Evolutionary conservation across 75 land plant species (phyloP).

Genomic region (Pinus taeda): DNA sequence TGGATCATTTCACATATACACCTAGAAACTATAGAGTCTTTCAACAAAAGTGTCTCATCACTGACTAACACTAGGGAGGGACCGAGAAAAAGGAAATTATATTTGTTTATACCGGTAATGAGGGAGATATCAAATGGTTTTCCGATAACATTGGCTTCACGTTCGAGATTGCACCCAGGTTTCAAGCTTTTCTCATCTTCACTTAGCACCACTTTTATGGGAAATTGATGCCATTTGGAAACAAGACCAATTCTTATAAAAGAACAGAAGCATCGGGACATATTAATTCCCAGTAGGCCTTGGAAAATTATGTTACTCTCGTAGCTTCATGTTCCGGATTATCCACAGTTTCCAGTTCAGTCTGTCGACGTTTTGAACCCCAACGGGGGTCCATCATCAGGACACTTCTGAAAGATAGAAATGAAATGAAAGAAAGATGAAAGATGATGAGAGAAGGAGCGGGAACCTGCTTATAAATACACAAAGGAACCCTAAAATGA

Average conservation of each 20-base stretch:
- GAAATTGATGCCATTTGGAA: slow-evolving; percentile 70
- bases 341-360: no score
- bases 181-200: slow-evolving; percentile 64
- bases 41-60: slow-evolving; percentile 60
- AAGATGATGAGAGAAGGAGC: no score
- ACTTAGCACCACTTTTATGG: slow-evolving; percentile 92
- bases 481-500: no score
- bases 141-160: slow-evolving; percentile 68
- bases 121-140: slow-evolving; percentile 75
- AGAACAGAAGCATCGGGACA: slow-evolving; percentile 57
- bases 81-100: slow-evolving; percentile 38
- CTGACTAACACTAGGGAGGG: slow-evolving; percentile 54
- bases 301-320: slow-evolving; percentile 79
- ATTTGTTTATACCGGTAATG: slow-evolving; percentile 72
- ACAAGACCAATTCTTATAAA: slow-evolving; percentile 23
- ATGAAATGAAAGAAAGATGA: no score
- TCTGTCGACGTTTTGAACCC: no score
- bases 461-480: no score
- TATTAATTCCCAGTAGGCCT: slow-evolving; percentile 70
- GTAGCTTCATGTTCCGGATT: no score
- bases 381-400: no score
- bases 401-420: no score
- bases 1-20: slow-evolving; percentile 66
- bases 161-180: slow-evolving; percentile 46
- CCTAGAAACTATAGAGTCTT: slow-evolving; percentile 50